These are phyloP conservation scores for Glycine latifolia DNA, from an alignment of 306 rosid genomes.

Conservation along the genomic window DNA sequence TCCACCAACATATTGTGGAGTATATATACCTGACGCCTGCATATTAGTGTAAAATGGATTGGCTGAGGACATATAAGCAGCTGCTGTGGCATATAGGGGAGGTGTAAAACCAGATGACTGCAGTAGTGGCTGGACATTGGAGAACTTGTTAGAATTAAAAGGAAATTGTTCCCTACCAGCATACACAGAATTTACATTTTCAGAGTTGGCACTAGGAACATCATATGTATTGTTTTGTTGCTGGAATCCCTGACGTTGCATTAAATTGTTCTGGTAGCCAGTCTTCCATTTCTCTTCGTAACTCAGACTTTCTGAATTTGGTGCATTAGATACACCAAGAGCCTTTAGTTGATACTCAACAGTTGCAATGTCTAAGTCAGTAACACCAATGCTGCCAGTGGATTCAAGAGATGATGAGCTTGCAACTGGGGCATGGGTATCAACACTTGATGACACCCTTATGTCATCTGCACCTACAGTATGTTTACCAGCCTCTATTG, in stretches of 20 bases:
- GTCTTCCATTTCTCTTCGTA: constrained; percentile 56
- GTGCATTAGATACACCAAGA: constrained; percentile 52
- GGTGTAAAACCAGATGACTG: constrained; percentile 71
- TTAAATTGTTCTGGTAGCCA: constrained; percentile 51
- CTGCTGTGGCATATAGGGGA: constrained; percentile 63
- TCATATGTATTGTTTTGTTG: constrained; percentile 51
- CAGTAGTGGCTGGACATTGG: constrained; percentile 58
- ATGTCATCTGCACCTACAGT: constrained; percentile 41
- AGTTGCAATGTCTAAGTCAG: constrained; percentile 45
- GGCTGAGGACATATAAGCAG: constrained; percentile 57
- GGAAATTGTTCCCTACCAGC: constrained; percentile 56
- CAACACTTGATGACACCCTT: constrained; percentile 45
- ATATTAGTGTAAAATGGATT: constrained; percentile 54
- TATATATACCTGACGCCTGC: constrained; percentile 49
- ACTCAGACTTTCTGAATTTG: constrained; percentile 51
- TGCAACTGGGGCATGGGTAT: constrained; percentile 44
- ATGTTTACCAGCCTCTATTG: constrained; percentile 38
- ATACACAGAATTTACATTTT: constrained; percentile 45
- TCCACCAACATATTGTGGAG: constrained; percentile 57
- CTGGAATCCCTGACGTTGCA: constrained; percentile 50
- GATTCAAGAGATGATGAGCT: constrained; percentile 52
- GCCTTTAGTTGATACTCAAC: constrained; percentile 60
- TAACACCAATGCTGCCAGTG: constrained; percentile 48
- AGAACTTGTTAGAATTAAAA: constrained; percentile 55
- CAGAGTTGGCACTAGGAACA: constrained; percentile 53